Percentiles rank a stretch among this genome's conserved stretches.
Conservation (phyloP, 2,329 filamentous ascomycete genomes). For the Thermoascus crustaceus region DNA sequence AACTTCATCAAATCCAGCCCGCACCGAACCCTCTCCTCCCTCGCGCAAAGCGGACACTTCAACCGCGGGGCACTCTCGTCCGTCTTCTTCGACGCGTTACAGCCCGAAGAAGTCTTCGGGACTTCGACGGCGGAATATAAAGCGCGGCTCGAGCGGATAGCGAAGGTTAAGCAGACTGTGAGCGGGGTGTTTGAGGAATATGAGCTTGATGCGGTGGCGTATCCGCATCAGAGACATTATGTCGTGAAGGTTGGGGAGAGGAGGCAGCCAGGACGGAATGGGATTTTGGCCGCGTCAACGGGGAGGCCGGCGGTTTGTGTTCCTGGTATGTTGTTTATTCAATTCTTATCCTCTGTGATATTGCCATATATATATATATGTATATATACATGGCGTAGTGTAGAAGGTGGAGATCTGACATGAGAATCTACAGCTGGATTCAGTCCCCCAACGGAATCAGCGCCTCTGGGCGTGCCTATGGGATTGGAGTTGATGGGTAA, state of each 20-base stretch:
- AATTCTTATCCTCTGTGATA: slow-evolving; percentile 19
- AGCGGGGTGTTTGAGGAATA: slow-evolving; percentile 43
- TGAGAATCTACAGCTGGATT: slow-evolving; percentile 33
- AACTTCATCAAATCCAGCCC: slow-evolving; percentile 12
- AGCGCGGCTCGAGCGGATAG: slow-evolving; percentile 41
- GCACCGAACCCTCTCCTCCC: slow-evolving; percentile 36
- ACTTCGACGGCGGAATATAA: slow-evolving; percentile 45
- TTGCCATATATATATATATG: slow-evolving; percentile 8
- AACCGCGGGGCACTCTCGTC: slow-evolving; percentile 46
- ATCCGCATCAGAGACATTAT: slow-evolving; percentile 57
- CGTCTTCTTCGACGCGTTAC: slow-evolving; percentile 48
- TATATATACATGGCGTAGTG: not conserved
- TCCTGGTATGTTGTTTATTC: slow-evolving; percentile 18
- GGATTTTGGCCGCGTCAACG: slow-evolving; percentile 47
- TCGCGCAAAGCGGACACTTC: slow-evolving; percentile 47
- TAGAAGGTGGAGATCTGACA: not conserved
- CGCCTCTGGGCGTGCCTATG: slow-evolving; percentile 52
- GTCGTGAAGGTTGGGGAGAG: slow-evolving; percentile 51
- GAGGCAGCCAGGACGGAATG: slow-evolving; percentile 53
- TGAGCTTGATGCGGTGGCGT: slow-evolving; percentile 51
- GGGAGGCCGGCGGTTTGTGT: slow-evolving; percentile 44
- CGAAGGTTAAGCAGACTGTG: slow-evolving; percentile 45
- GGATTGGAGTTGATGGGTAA: slow-evolving; percentile 57
- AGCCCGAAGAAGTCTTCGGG: slow-evolving; percentile 44
- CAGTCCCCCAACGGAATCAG: slow-evolving; percentile 40